Conservation (phyloP, 306 rosid species). For the Cucumis cinereus region DNA sequence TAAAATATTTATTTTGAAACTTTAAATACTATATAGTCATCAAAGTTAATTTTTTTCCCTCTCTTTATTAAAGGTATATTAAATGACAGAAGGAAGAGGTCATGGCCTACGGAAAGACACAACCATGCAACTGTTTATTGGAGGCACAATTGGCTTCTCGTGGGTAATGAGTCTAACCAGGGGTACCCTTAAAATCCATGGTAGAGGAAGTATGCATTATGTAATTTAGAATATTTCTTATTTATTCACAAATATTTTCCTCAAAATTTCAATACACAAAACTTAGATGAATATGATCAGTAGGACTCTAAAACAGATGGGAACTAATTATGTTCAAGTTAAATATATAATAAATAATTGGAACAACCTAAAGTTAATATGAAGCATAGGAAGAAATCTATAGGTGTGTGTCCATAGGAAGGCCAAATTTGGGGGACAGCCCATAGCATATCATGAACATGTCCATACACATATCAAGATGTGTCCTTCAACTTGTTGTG, state of each 20-base stretch:
- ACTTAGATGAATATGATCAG: not conserved
- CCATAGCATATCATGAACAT: conserved; percentile 5
- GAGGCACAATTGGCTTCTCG: no score
- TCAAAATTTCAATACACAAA: not conserved
- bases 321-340: not conserved
- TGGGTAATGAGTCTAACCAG: no score
- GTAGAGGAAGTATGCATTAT: not conserved
- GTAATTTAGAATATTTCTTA: not conserved
- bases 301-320: not conserved
- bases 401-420: not conserved
- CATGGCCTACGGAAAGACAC: no score
- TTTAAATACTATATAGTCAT: no score
- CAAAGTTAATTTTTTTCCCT: no score
- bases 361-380: not conserved
- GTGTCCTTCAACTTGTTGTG: not conserved
- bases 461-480: not conserved
- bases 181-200: no score
- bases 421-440: not conserved
- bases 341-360: not conserved
- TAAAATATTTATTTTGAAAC: no score
- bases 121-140: no score
- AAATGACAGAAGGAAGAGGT: no score
- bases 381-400: not conserved
- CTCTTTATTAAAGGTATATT: no score
- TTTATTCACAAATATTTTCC: not conserved